These are phyloP conservation scores for Phytophthora cryptogea DNA, from an alignment of 352 stramenopile species.

Conservation along the genomic window DNA sequence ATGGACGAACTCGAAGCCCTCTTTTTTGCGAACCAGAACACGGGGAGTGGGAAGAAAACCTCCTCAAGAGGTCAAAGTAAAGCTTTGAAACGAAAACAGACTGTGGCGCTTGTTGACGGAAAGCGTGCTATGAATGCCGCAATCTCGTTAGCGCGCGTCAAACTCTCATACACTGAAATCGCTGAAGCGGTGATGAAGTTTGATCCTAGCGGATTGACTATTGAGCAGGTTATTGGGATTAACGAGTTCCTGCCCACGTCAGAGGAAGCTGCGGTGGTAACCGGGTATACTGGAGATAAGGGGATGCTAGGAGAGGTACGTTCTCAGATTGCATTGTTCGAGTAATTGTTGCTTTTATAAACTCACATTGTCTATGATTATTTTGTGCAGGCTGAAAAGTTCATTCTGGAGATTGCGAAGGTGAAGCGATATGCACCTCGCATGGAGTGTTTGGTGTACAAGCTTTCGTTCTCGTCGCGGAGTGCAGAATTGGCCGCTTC, in stretches of 20 bases:
- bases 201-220: slow-evolving; percentile 58
- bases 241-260: slow-evolving; percentile 94
- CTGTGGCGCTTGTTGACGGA: slow-evolving; percentile 92
- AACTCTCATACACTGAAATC: slow-evolving; percentile 92
- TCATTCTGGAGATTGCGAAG: slow-evolving; percentile 87
- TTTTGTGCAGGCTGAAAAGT: slow-evolving; percentile 71
- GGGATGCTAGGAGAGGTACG: slow-evolving; percentile 69
- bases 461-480: slow-evolving; percentile 71
- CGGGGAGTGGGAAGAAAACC: slow-evolving; percentile 55
- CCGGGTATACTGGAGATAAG: slow-evolving; percentile 76
- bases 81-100: slow-evolving; percentile 71
- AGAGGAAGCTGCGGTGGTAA: slow-evolving; percentile 90
- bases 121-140: slow-evolving; percentile 98
- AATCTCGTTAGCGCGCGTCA: slow-evolving; percentile 95
- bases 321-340: not conserved
- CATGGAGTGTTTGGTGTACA: slow-evolving; percentile 85
- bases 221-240: slow-evolving; percentile 87
- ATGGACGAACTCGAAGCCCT: slow-evolving; percentile 88
- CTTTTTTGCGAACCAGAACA: slow-evolving; percentile 78
- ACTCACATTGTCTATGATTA: slow-evolving; percentile 13
- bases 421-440: slow-evolving; percentile 68
- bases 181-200: slow-evolving; percentile 74
- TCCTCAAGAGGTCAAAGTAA: slow-evolving; percentile 34
- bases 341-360: not conserved
- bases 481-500: slow-evolving; percentile 83